Evolutionary conservation across 1,139 yeast genomes (phyloP).

Genomic region (Scheffersomyces illinoinensis): DNA sequence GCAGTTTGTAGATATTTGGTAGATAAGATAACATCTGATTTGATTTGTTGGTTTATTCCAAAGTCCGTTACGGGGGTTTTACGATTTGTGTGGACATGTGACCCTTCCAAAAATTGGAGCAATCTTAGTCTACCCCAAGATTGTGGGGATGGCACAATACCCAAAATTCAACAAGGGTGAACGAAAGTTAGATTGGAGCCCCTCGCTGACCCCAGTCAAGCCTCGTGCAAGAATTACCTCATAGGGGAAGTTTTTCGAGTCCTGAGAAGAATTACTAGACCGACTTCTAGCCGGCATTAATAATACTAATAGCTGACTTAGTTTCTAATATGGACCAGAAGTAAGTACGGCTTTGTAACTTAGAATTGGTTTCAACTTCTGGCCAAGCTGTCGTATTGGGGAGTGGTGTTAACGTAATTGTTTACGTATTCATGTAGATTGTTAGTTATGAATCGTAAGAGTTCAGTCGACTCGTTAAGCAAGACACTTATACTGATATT

Average conservation of each 20-base stretch:
- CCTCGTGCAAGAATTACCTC: neutral
- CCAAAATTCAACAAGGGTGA: neutral
- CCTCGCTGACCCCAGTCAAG: neutral
- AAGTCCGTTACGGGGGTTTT: neutral
- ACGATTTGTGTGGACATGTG: neutral
- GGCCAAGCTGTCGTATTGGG: slow-evolving; percentile 57
- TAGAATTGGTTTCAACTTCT: slow-evolving; percentile 9
- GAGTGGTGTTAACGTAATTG: slow-evolving; percentile 57
- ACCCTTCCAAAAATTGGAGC: neutral
- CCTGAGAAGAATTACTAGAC: neutral
- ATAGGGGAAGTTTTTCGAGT: neutral
- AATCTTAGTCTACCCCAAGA: too few species aligned
- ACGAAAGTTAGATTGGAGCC: neutral
- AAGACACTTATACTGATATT: slow-evolving; percentile 61
- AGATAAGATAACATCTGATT: too few species aligned
- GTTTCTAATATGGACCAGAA: neutral
- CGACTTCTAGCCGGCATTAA: neutral
- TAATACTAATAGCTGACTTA: neutral
- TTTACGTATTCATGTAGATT: slow-evolving; percentile 49
- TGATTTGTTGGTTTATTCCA: neutral
- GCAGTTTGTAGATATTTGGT: neutral
- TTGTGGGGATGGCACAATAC: neutral
- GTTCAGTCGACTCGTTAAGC: slow-evolving; percentile 43
- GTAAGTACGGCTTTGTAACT: neutral
- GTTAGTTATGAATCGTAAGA: slow-evolving; percentile 53